Evolutionary conservation across 2,329 filamentous ascomycete genomes (phyloP).

Genomic region (Triangularia setosa): DNA sequence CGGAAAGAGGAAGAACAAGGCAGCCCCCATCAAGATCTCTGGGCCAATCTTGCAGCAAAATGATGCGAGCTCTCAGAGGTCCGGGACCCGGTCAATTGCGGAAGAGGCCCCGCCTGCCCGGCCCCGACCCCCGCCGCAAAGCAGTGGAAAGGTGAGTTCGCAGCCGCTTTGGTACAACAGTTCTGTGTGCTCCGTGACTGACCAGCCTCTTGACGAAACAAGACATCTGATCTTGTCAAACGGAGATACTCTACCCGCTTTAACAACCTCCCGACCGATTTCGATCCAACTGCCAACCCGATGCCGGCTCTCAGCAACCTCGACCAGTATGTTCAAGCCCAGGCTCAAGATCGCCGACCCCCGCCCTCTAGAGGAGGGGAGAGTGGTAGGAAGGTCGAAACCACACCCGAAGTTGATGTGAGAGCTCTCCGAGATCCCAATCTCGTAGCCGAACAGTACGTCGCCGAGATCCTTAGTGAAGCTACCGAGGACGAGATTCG

Average conservation of each 20-base stretch:
- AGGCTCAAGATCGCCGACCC: constrained; percentile 40
- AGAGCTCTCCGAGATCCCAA: constrained; percentile 76
- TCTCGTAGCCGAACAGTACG: constrained; percentile 75
- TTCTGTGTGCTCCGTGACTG: constrained; percentile 4
- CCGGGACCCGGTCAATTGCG: constrained; percentile 27
- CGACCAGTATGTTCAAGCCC: constrained; percentile 53
- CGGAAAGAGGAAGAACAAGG: constrained; percentile 57
- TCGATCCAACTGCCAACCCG: constrained; percentile 64
- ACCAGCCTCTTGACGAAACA: constrained; percentile 19
- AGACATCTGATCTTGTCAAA: constrained; percentile 84
- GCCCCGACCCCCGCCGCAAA: constrained; percentile 47
- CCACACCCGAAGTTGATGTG: constrained; percentile 62
- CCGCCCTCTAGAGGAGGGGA: constrained; percentile 50
- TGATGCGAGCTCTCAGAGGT: constrained; percentile 35
- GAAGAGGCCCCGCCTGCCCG: constrained; percentile 33
- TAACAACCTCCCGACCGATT: constrained; percentile 69
- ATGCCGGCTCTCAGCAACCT: constrained; percentile 64
- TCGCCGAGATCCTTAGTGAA: constrained; percentile 70
- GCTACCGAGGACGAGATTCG: constrained; percentile 84
- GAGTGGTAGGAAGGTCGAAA: constrained; percentile 34
- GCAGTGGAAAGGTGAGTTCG: constrained; percentile 52
- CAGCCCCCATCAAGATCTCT: constrained; percentile 59
- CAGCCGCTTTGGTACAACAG: neutral
- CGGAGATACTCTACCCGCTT: constrained; percentile 91
- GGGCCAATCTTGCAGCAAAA: constrained; percentile 53